Evolutionary conservation across 129 eudicot genomes (phyloP), one percentile per base, ranked within the genome.

Genomic region (carrot (Daucus carota)): DNA sequence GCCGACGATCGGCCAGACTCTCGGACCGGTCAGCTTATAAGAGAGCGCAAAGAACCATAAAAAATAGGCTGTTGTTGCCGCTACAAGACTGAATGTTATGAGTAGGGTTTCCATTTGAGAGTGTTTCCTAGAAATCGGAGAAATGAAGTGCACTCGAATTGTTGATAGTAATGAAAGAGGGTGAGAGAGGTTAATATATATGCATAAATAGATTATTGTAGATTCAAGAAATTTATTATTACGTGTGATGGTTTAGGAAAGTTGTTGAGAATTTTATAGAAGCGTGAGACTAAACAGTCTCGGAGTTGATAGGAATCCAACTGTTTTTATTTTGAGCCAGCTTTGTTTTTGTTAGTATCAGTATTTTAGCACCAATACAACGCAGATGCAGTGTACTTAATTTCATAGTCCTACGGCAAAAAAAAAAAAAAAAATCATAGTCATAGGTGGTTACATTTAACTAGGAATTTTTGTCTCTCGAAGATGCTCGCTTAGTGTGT

Each of bases 41-140:
- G 90, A 65, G 15, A 91, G 84, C 82, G 85, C 86, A n/a, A 65
- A 83, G 72, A 91, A 91, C 97, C 97, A 91, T 0, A 91, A 69
- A 59, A 88, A 72, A 65, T 91, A 91, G 28, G 90, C 89, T 16
- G 90, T 63, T 10, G 87, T 40, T 73, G 89, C 81, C 45, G 94
- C 88, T 28, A 78, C 76, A 45, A 82, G 79, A 62, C 62, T 66
- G 75, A 84, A 83, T 81, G 84, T 75, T 5, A 86, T 24, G 69
- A 75, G 82, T 45, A 79, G 76, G 34, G 86, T 66, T 71, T 84
- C 88, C 90, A 86, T 89, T 73, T 73, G 44, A 57, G n/a, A 54
- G 34, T 13, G 20, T 60, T 26, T 8, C 33, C 6, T 24, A 36
- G 40, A 36, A 36, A 12, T 31, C 4, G 20, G 38, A 31, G 22